Evolutionary conservation across 176 grass and related monocot genomes (phyloP), one percentile per base, ranked within the genome.

Genomic region (Musa schizocarpa): DNA sequence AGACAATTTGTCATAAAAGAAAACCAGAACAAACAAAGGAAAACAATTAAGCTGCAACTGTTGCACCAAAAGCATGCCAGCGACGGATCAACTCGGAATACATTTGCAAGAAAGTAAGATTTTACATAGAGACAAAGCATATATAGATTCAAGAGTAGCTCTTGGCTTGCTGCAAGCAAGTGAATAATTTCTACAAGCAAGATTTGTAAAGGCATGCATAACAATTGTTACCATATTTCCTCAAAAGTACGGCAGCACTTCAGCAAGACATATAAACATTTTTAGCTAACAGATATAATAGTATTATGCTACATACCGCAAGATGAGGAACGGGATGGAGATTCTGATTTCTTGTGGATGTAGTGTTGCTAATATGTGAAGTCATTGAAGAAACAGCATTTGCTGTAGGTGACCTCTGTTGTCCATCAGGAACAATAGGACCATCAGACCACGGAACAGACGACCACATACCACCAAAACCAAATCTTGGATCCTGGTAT

Each of bases 391-490:
- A 78, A 17, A 23, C 65, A 22, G 24, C 10, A 69, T 23, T 78
- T 56, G 52, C 22, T 23, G 77, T 17, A 57, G 50, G 9, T 9
- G 50, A 65, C 19, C 52, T 78, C 52, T 78, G 77, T 5, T 70
- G 77, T 23, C 52, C 52, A 43, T 78, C 65, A 58, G 77, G 14
- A 56, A 78, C 57, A 25, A 58, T 56, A n/a, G 49, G 51, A 52
- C 76, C 63, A 50, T 78, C 65, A 56, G 34, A 78, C 77, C 77
- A 78, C 23, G 63, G 65, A 78, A 78, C 65, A 57, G 77, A 65
- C 3, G 77, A 69, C 65, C 65, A 54, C 63, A 69, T 78, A 56
- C 65, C 77, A 68, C 56, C 77, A 58, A 78, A 78, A 56, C 64
- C 77, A 70, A 69, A 78, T 78, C 63, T 69, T 20, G 52, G 77